phyloP scores from a whole-genome alignment of 805 yeast species.

The Hanseniaspora hatyaiensis region DNA sequence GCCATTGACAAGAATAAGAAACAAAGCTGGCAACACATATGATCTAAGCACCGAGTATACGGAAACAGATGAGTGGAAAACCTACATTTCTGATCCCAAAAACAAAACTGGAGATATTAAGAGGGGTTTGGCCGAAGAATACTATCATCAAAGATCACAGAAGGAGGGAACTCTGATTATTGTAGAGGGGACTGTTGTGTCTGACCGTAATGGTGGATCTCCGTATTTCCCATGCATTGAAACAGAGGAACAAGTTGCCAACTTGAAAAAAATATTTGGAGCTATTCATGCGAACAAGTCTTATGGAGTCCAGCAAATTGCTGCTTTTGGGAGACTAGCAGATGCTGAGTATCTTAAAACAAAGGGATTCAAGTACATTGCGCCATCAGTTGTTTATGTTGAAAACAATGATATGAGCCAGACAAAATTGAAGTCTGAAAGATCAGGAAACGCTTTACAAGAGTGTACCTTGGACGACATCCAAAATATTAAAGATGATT shows the following conservation, averaged over 20 bases:
- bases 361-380: constrained; percentile 32
- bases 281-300: constrained; percentile 42
- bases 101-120: constrained; percentile 27
- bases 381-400: constrained; percentile 31
- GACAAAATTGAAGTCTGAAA: constrained; percentile 26
- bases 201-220: constrained; percentile 34
- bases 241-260: constrained; percentile 36
- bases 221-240: constrained; percentile 40
- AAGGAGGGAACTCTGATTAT: constrained; percentile 44
- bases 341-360: constrained; percentile 30
- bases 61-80: background rate
- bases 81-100: constrained; percentile 18
- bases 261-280: constrained; percentile 41
- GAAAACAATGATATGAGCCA: constrained; percentile 26
- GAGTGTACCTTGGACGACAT: constrained; percentile 29
- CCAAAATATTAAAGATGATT: constrained; percentile 32
- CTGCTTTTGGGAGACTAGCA: constrained; percentile 38
- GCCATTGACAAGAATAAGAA: constrained; percentile 38
- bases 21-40: constrained; percentile 23
- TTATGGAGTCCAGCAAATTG: constrained; percentile 38
- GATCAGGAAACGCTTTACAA: constrained; percentile 27
- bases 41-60: constrained; percentile 21
- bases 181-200: constrained; percentile 46
- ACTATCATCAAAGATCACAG: constrained; percentile 45
- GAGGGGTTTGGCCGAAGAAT: constrained; percentile 33